Conservation (phyloP, 1,139 yeast species). For the Casaregolazyma suthepensis region DNA sequence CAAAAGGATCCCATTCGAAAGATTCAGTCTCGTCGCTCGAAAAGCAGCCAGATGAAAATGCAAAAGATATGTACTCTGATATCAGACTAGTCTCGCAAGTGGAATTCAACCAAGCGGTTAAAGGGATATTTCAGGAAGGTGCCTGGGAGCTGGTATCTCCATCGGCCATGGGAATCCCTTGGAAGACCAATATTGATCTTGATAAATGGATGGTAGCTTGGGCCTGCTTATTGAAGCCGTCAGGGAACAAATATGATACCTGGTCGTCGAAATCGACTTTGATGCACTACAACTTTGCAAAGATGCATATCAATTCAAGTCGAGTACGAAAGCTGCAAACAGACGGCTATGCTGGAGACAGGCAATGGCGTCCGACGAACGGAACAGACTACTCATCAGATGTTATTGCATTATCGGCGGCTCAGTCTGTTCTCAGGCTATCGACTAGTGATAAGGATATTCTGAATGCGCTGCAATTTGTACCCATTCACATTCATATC, state of each 20-base stretch:
- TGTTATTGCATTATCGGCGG: conserved; percentile 53
- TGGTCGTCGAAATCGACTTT: conserved; percentile 70
- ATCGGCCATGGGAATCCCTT: conserved; percentile 58
- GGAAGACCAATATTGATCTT: conserved; percentile 57
- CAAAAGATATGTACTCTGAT: conserved; percentile 35
- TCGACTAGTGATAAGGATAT: conserved; percentile 58
- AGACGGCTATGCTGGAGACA: conserved; percentile 12
- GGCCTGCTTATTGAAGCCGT: conserved; percentile 64
- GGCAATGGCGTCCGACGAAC: neutral
- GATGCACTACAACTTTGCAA: conserved; percentile 67
- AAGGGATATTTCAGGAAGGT: conserved; percentile 52
- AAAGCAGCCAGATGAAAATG: conserved; percentile 18
- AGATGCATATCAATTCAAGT: conserved; percentile 62
- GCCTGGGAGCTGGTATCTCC: conserved; percentile 62
- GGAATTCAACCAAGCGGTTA: conserved; percentile 63
- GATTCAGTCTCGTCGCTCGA: neutral
- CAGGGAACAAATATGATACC: conserved; percentile 47
- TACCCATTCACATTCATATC: conserved; percentile 65
- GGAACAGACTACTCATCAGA: conserved; percentile 25
- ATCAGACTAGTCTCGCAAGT: conserved; percentile 64
- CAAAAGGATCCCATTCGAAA: neutral
- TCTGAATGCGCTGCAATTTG: conserved; percentile 50
- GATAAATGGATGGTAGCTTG: conserved; percentile 80
- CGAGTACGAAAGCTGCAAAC: conserved; percentile 42
- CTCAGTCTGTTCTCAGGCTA: conserved; percentile 54